A percentile compares a stretch with the other conserved stretches of the same genome.
phyloP scores from a whole-genome alignment of 2,329 filamentous ascomycete species.

The Lecanoromycetidae sp. region DNA sequence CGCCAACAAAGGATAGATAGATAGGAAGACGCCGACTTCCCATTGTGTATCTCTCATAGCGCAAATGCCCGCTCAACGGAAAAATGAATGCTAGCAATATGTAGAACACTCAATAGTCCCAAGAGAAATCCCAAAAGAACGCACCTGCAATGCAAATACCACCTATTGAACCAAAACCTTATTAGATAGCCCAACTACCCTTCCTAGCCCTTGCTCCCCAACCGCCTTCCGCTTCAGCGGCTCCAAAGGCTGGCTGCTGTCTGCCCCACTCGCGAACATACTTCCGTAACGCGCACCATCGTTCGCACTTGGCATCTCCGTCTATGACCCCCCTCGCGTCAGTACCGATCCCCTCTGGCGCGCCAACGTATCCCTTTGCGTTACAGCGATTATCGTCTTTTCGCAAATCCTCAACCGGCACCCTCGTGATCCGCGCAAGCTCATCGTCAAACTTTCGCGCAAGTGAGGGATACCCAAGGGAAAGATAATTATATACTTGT shows the following conservation, averaged over 20 bases:
- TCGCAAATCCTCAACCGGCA: slow-evolving; percentile 56
- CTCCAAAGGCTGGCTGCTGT: slow-evolving; percentile 63
- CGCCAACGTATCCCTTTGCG: slow-evolving; percentile 17
- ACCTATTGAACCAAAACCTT: not conserved
- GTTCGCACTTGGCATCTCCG: slow-evolving; percentile 43
- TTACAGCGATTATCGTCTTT: slow-evolving; percentile 50
- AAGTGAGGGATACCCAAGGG: slow-evolving; percentile 77
- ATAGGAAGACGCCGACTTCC: slow-evolving; percentile 2
- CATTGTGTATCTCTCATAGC: slow-evolving; percentile 1
- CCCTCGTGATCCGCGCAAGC: slow-evolving; percentile 65
- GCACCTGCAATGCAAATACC: slow-evolving; percentile 1
- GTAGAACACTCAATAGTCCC: not conserved
- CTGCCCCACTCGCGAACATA: slow-evolving; percentile 86
- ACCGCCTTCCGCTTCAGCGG: slow-evolving; percentile 38
- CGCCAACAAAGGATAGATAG: no score
- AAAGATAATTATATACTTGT: slow-evolving; percentile 95
- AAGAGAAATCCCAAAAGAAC: not conserved
- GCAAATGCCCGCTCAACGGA: not conserved
- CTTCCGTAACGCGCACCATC: slow-evolving; percentile 71
- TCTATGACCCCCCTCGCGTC: slow-evolving; percentile 38
- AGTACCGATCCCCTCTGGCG: slow-evolving; percentile 22
- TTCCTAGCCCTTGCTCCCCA: slow-evolving; percentile 57
- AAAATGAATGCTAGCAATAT: not conserved
- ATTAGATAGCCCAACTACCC: slow-evolving; percentile 55
- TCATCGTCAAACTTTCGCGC: slow-evolving; percentile 76